A percentile compares a stretch with the other conserved stretches of the same genome.
These are phyloP conservation scores for Penicillium rolfsii DNA, from an alignment of 2,329 filamentous ascomycete species.

Conservation along the genomic window DNA sequence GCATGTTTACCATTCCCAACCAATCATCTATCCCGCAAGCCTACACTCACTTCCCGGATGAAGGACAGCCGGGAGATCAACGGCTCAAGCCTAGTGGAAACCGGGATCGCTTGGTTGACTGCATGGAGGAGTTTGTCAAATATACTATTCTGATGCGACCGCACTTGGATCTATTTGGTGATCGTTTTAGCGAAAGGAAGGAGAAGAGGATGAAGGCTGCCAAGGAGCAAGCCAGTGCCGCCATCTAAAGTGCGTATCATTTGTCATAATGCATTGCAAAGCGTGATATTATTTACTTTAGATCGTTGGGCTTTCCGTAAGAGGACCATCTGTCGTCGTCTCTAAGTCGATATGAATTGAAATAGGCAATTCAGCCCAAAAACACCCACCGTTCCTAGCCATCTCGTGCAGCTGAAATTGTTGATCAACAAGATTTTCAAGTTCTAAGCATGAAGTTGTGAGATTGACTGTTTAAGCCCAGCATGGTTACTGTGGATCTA, in stretches of 20 bases:
- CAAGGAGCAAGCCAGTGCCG: slow-evolving; percentile 8
- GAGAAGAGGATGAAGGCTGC: slow-evolving; percentile 33
- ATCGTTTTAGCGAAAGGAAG: slow-evolving; percentile 64
- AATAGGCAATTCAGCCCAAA: not conserved
- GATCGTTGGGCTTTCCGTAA: not conserved
- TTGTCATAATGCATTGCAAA: not conserved
- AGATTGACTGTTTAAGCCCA: too few relatives aligned
- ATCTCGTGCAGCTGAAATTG: not conserved
- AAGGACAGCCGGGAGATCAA: slow-evolving; percentile 50
- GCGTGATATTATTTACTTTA: not conserved
- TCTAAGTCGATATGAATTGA: not conserved
- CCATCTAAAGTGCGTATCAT: not conserved
- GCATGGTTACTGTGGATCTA: not conserved
- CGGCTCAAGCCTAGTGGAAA: slow-evolving; percentile 61
- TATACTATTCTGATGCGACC: slow-evolving; percentile 67
- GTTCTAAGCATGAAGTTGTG: too few relatives aligned
- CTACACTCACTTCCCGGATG: slow-evolving; percentile 64
- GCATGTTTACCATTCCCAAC: slow-evolving; percentile 69
- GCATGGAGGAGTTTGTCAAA: slow-evolving; percentile 72
- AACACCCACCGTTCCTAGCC: not conserved
- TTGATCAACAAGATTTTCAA: too few relatives aligned
- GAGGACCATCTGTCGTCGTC: not conserved
- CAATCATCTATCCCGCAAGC: slow-evolving; percentile 67
- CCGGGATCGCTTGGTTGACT: slow-evolving; percentile 64
- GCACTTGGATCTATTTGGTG: slow-evolving; percentile 63